Evolutionary conservation across 2,329 filamentous ascomycete species (phyloP).

Genomic region (Nannizziopsis barbatae): DNA sequence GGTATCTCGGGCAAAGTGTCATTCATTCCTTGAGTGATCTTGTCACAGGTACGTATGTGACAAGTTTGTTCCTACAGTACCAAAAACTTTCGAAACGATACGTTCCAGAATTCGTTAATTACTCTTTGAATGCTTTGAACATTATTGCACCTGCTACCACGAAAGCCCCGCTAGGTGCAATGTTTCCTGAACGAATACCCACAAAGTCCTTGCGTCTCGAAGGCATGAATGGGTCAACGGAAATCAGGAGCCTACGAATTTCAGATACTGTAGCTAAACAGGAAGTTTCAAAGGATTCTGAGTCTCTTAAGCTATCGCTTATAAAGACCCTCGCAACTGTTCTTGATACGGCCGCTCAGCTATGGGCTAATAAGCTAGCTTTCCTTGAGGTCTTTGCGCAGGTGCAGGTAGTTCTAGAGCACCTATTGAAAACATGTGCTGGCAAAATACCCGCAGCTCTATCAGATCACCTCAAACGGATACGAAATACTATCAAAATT

Average conservation of each 20-base stretch:
- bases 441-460: constrained; percentile 39
- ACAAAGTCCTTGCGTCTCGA: constrained; percentile 20
- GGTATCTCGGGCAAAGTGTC: constrained; percentile 69
- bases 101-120: constrained; percentile 78
- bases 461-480: constrained; percentile 23
- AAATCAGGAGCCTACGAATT: constrained; percentile 47
- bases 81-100: constrained; percentile 75
- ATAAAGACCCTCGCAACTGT: constrained; percentile 54
- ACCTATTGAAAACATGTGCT: constrained; percentile 47
- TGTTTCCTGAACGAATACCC: constrained; percentile 53
- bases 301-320: constrained; percentile 48
- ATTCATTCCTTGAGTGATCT: constrained; percentile 56
- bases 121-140: constrained; percentile 61
- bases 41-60: constrained; percentile 64
- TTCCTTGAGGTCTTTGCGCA: constrained; percentile 72
- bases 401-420: constrained; percentile 46
- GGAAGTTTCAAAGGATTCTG: constrained; percentile 21
- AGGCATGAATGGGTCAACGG: constrained; percentile 28
- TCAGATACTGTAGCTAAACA: constrained; percentile 41
- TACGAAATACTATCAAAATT: constrained; percentile 29
- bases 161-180: constrained; percentile 35
- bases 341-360: constrained; percentile 55
- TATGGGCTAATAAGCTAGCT: constrained; percentile 62
- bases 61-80: constrained; percentile 68
- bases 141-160: constrained; percentile 50